These are phyloP conservation scores for Suillus placidus DNA, from an alignment of 768 basidiomycete genomes.

Conservation along the genomic window DNA sequence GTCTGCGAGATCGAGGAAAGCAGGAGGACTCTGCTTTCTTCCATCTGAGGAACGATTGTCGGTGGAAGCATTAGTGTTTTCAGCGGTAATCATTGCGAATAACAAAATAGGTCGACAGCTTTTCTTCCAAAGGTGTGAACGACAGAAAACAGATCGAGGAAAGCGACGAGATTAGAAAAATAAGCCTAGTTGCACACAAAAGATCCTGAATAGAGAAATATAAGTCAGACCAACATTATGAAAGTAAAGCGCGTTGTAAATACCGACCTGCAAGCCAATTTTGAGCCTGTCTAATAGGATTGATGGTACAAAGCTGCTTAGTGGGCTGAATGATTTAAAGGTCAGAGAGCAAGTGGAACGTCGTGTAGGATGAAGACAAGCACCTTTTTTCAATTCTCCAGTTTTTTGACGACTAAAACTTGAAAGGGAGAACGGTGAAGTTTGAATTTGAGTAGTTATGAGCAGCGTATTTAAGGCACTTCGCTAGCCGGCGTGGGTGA, in stretches of 20 bases:
- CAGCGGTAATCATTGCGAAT: constrained; percentile 68
- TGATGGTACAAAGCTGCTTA: constrained; percentile 80
- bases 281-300: constrained; percentile 76
- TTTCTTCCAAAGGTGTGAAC: constrained; percentile 52
- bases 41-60: constrained; percentile 73
- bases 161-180: constrained; percentile 53
- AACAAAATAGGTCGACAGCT: constrained; percentile 46
- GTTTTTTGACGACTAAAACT: constrained; percentile 33
- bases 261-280: constrained; percentile 68
- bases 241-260: constrained; percentile 27
- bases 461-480: constrained; percentile 44
- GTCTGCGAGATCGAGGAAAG: constrained; percentile 92
- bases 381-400: constrained; percentile 49
- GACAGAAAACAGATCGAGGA: constrained; percentile 47
- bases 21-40: constrained; percentile 85
- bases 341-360: constrained; percentile 19
- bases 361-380: constrained; percentile 24
- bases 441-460: constrained; percentile 31
- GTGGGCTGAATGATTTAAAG: constrained; percentile 38
- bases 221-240: constrained; percentile 26
- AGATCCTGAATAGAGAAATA: constrained; percentile 45
- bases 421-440: constrained; percentile 34
- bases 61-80: constrained; percentile 72
- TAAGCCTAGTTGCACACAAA: constrained; percentile 68
- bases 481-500: constrained; percentile 40